Evolutionary conservation across 1,139 yeast species (phyloP).

Genomic region (Saccharomyces hybrid): DNA sequence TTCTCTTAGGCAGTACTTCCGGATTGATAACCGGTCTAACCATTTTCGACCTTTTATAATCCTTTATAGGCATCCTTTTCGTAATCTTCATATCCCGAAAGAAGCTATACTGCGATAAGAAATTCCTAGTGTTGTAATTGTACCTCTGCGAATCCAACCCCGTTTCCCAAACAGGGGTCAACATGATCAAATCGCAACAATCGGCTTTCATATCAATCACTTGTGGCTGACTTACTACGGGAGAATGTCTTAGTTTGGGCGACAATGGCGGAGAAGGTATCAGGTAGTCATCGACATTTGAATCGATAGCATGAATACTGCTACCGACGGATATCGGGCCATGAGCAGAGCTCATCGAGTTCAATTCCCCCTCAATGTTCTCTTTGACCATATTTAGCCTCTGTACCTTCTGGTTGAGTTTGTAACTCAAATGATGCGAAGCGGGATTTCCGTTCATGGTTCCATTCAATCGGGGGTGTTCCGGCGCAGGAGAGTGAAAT

Average conservation of each 20-base stretch:
- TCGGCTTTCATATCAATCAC: background rate
- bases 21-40: background rate
- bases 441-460: background rate
- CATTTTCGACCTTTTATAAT: background rate
- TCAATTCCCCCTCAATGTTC: background rate
- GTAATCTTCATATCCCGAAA: constrained; percentile 3
- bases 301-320: background rate
- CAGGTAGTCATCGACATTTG: constrained; percentile 6
- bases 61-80: background rate
- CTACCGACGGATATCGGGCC: background rate
- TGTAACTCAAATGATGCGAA: background rate
- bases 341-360: background rate
- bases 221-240: background rate
- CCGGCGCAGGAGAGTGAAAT: constrained; percentile 10
- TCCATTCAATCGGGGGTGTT: constrained; percentile 10
- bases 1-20: background rate
- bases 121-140: constrained; percentile 4
- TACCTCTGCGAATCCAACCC: constrained; percentile 6
- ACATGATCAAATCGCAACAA: background rate
- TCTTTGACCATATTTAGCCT: background rate
- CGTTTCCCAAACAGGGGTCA: constrained; percentile 7
- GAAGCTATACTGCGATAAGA: constrained; percentile 10
- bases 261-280: constrained; percentile 18
- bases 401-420: background rate
- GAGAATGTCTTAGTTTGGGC: constrained; percentile 5